Evolutionary conservation across 306 rosid species (phyloP), one percentile per base, ranked within the genome.

Genomic region (Citrullus colocynthis): DNA sequence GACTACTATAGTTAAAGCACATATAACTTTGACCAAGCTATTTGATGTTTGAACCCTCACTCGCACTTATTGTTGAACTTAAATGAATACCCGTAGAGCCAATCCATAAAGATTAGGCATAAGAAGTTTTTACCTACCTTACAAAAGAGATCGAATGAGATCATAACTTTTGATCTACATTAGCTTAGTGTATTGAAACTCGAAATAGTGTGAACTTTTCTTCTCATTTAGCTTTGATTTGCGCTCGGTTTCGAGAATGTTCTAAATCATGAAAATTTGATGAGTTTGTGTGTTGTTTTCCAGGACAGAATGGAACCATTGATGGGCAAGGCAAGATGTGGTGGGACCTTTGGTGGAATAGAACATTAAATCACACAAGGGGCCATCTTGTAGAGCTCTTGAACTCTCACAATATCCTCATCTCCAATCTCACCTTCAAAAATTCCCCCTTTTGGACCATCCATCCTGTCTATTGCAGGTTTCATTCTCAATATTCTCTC

Each of bases 281-380:
- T 74, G 51, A 55, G 62, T 52, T 49, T 24, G 3, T 76, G 16
- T 76, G 42, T 11, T 6, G 4, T 15, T 79, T 86, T 85, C 81
- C 84, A 95, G 97, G 98, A 85, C 45, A 90, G 69, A 95, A 95
- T 82, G 98, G 98, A 78, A 89, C 92, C 39, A 79, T 95, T 82
- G 98, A 95, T 49, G 98, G 97, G 67, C 96, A 87, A 83, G 98
- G 98, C 60, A 89, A 73, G 79, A 89, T 95, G 88, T 95, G 98
- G 98, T 95, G 98, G 97, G 96, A 95, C 8, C 91, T 95, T 11
- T 95, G 98, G 97, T 95, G 97, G 98, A 95, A 95, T 81, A 90
- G 91, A 85, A 92, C 98, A 52, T 81, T 95, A 80, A 84, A 80
- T 73, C 84, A 92, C 81, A 95, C 98, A 6, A 92, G 98, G 82